Percentiles rank a stretch among this genome's conserved stretches.
These are phyloP conservation scores for Cicer yamashitae DNA, from an alignment of 306 rosid genomes.

Conservation along the genomic window DNA sequence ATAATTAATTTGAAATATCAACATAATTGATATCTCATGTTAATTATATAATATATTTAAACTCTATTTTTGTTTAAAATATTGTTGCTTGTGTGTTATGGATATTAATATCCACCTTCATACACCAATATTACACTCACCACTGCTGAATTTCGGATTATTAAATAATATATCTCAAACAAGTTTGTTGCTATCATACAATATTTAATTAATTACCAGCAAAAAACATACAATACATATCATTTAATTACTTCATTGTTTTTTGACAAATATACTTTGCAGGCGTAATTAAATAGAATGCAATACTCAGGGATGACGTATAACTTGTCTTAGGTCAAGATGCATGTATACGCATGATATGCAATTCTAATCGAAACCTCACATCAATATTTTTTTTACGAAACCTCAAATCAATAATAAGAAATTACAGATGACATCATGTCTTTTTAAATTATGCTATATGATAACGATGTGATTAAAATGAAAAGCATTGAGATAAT, in stretches of 20 bases:
- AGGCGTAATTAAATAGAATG: conserved; percentile 52
- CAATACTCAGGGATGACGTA: conserved; percentile 56
- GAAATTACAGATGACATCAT: not conserved
- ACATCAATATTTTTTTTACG: not conserved
- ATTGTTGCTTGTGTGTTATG: not conserved
- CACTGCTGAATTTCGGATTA: conserved; percentile 15
- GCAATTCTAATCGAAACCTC: not conserved
- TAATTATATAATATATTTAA: too few relatives aligned
- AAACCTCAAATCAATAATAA: conserved; percentile 1
- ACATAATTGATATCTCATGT: too few relatives aligned
- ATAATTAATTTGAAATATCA: too few relatives aligned
- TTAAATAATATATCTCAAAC: conserved; percentile 5
- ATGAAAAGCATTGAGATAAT: too few relatives aligned
- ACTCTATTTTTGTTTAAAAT: too few relatives aligned
- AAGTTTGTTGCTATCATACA: conserved; percentile 13
- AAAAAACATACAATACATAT: not conserved
- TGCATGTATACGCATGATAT: conserved; percentile 39
- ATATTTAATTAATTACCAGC: conserved; percentile 4
- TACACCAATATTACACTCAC: conserved; percentile 26
- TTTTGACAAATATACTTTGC: conserved; percentile 1
- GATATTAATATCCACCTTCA: conserved; percentile 37
- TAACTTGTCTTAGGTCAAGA: conserved; percentile 38
- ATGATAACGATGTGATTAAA: too few relatives aligned
- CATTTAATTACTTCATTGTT: not conserved
- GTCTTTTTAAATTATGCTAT: too few relatives aligned